Evolutionary conservation across 805 yeast species (phyloP), one percentile per base, ranked within the genome.

Genomic region (Scheffersomyces lignosus): DNA sequence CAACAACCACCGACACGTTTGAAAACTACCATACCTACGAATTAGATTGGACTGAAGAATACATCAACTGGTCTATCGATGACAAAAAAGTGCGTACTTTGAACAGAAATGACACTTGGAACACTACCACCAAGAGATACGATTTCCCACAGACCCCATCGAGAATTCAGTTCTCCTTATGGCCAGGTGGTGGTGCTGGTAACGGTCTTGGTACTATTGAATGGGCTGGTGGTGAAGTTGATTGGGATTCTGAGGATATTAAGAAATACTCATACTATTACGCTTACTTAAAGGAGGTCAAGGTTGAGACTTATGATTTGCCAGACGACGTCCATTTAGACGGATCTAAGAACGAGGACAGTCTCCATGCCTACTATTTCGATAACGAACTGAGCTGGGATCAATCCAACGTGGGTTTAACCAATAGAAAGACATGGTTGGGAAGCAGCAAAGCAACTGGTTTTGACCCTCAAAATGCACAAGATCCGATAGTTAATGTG

Each of bases 191-290:
- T 60, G 71, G 64, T 43, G 44, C 73, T 7, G 51, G 69, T 20
- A 74, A 72, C 51, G 77, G 75, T 15, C 45, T 52, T 18, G 90
- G 90, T 70, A 83, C 89, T 10, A 70, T 77, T 43, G 83, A 72
- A 39, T 89, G 90, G 90, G 86, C 96, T 25, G 96, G 96, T 64
- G 97, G 97, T 65, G 69, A 45, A 18, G 79, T 90, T 43, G 71
- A 87, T 66, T 90, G 97, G 97, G 63, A 83, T 58, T 75, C 90
- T 10, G 57, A 70, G 3, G 96, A 88, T 61, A 76, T 89, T 40
- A 52, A 70, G 42, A 68, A 83, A 39, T 77, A 81, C 34, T 96
- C 97, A n/a, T 90, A 89, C 68, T 83, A 77, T 66, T 87, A 80
- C 57, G 81, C 85, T 18, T 71, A 75, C 40, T 51, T 90, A 31